A percentile compares a stretch with the other conserved stretches of the same genome.
These are phyloP conservation scores for Penicillium sp. DNA, from an alignment of 2,329 filamentous ascomycete species.

Conservation along the genomic window DNA sequence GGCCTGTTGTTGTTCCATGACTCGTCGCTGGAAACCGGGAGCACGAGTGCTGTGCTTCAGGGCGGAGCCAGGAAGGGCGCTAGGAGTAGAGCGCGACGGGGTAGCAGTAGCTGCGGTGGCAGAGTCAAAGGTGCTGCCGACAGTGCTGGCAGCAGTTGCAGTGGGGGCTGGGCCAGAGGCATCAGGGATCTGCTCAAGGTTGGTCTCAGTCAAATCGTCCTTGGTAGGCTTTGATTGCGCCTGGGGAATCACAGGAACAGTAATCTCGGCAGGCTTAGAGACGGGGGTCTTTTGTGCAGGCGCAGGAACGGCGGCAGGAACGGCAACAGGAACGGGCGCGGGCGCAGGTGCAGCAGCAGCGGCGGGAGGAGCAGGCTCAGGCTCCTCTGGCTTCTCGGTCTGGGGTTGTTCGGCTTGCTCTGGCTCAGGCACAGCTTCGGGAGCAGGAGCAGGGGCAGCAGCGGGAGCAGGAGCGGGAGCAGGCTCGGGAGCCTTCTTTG, in stretches of 20 bases:
- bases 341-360: slow-evolving; percentile 30
- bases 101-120: slow-evolving; percentile 50
- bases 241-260: slow-evolving; percentile 32
- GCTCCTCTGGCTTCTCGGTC: slow-evolving; percentile 25
- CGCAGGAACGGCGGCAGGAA: slow-evolving; percentile 32
- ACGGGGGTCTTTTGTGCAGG: slow-evolving; percentile 27
- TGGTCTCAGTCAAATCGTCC: slow-evolving; percentile 82
- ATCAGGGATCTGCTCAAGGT: slow-evolving; percentile 86
- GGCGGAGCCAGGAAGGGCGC: slow-evolving; percentile 73
- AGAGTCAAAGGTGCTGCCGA: slow-evolving; percentile 78
- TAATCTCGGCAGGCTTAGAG: slow-evolving; percentile 32
- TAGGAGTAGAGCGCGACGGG: slow-evolving; percentile 54
- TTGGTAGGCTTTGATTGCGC: slow-evolving; percentile 59
- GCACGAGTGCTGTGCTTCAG: slow-evolving; percentile 68
- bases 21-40: slow-evolving; percentile 74
- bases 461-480: slow-evolving; percentile 10
- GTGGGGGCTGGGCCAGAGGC: slow-evolving; percentile 69
- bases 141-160: slow-evolving; percentile 80
- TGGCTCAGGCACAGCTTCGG: slow-evolving; percentile 37
- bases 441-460: slow-evolving; percentile 2
- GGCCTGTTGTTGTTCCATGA: slow-evolving; percentile 92
- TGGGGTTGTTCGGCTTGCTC: slow-evolving; percentile 9
- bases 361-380: neutral
- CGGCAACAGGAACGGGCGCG: slow-evolving; percentile 38
- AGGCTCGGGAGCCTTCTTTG: slow-evolving; percentile 44